Conservation (phyloP, 108 stramenopile genomes). For the Skeletonema costatum region DNA sequence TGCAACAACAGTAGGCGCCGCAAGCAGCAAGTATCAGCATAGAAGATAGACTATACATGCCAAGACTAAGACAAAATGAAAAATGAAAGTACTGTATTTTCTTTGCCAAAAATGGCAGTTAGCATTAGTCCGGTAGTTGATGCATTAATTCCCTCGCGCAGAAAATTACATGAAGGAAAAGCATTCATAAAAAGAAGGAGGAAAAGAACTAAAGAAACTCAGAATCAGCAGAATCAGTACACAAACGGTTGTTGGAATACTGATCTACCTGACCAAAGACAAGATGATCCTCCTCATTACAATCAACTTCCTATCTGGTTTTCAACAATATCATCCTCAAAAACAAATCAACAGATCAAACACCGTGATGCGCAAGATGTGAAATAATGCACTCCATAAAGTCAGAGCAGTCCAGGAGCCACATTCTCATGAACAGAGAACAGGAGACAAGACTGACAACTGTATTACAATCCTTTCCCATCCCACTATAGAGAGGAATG, state of each 20-base stretch:
- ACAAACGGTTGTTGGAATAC: background rate
- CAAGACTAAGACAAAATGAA: slow-evolving; percentile 6
- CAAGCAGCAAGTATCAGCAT: background rate
- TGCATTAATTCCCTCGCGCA: slow-evolving; percentile 27
- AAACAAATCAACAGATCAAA: background rate
- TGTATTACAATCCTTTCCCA: background rate
- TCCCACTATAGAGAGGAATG: background rate
- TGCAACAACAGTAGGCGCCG: background rate
- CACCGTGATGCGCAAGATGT: too few relatives aligned
- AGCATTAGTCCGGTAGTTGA: slow-evolving; percentile 22
- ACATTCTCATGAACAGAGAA: background rate
- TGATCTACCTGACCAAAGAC: background rate
- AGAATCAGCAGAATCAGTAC: background rate
- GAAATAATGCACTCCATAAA: background rate
- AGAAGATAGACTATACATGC: background rate
- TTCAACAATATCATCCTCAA: background rate
- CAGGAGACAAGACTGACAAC: background rate
- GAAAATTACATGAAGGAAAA: slow-evolving; percentile 19
- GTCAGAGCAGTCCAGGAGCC: background rate
- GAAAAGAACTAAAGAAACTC: background rate
- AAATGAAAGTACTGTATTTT: slow-evolving; percentile 11
- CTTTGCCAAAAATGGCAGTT: slow-evolving; percentile 18
- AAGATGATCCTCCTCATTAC: background rate
- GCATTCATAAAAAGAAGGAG: background rate
- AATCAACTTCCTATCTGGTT: background rate